These are phyloP conservation scores for Pharnaceum exiguum DNA, from an alignment of 148 eudicot species.

Conservation along the genomic window DNA sequence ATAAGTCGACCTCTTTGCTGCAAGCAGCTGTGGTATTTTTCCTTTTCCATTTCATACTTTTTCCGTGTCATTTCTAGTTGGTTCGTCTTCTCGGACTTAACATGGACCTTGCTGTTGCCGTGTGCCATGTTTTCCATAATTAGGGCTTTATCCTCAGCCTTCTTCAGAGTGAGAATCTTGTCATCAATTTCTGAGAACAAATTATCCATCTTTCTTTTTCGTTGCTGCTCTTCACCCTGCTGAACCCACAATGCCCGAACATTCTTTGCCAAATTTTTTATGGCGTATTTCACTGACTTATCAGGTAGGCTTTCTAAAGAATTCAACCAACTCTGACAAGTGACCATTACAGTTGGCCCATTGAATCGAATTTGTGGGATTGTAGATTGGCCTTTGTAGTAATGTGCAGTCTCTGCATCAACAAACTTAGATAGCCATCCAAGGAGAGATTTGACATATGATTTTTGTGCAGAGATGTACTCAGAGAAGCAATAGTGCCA, in stretches of 20 bases:
- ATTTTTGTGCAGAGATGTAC: conserved; percentile 35
- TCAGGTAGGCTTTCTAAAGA: conserved; percentile 38
- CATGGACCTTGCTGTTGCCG: conserved; percentile 11
- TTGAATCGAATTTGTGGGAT: conserved; percentile 15
- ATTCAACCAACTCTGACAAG: conserved; percentile 40
- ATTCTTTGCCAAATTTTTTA: conserved; percentile 37
- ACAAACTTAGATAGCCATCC: conserved; percentile 44
- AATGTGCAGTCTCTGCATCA: conserved; percentile 21
- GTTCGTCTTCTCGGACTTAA: conserved; percentile 28
- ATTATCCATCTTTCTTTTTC: conserved; percentile 39
- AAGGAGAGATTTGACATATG: conserved; percentile 32
- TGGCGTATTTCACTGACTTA: conserved; percentile 28
- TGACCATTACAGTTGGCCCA: conserved; percentile 28
- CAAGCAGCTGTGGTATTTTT: conserved; percentile 25
- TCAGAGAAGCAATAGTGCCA: conserved; percentile 42
- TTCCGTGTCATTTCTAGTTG: conserved; percentile 26
- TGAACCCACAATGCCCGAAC: conserved; percentile 36
- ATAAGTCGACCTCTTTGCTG: conserved; percentile 29
- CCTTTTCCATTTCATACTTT: conserved; percentile 39
- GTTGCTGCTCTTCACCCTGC: conserved; percentile 46
- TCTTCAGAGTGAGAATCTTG: conserved; percentile 20
- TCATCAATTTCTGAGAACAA: conserved; percentile 33
- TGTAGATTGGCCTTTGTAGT: conserved; percentile 6
- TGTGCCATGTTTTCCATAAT: conserved; percentile 6
- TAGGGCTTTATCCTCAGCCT: conserved; percentile 26